Percentiles rank a stretch among this genome's conserved stretches.
phyloP scores from a whole-genome alignment of 345 rosid species.

The Durio zibethinus region DNA sequence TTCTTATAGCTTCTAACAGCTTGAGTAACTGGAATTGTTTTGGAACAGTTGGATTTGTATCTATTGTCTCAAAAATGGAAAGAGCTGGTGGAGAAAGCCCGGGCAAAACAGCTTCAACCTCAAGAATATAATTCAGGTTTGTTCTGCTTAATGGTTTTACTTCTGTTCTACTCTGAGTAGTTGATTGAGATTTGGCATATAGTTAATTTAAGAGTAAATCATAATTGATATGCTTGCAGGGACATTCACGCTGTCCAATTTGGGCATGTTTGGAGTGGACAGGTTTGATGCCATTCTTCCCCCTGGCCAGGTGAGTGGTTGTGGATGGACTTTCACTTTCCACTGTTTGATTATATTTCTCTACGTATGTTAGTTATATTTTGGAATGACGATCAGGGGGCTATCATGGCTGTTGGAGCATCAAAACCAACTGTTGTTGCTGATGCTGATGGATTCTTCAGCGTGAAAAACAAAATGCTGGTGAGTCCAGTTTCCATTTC shows the following conservation, averaged over 20 bases:
- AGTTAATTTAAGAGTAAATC: neutral
- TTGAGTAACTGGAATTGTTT: conserved; percentile 17
- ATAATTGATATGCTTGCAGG: conserved; percentile 42
- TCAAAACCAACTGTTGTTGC: conserved; percentile 90
- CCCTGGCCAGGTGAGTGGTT: conserved; percentile 71
- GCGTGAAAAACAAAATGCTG: conserved; percentile 85
- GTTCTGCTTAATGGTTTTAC: neutral
- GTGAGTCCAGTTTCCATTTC: conserved; percentile 38
- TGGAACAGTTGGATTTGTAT: conserved; percentile 76
- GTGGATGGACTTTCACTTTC: conserved; percentile 21
- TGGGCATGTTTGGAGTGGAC: conserved; percentile 96
- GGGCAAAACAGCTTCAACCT: conserved; percentile 87
- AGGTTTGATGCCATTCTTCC: conserved; percentile 99
- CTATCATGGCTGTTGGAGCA: conserved; percentile 98
- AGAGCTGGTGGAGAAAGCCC: conserved; percentile 88
- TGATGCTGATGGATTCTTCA: conserved; percentile 84
- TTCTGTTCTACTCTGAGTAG: neutral
- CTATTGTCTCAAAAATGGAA: conserved; percentile 90
- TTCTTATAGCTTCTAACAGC: neutral
- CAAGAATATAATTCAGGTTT: conserved; percentile 91
- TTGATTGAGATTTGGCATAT: neutral
- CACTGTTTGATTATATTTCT: neutral
- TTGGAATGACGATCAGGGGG: conserved; percentile 61
- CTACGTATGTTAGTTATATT: conserved; percentile 6
- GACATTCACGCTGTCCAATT: conserved; percentile 87